Percentiles rank a stretch among this genome's conserved stretches.
Conservation (phyloP, 352 stramenopile genomes). For the Phytopythium litorale region DNA sequence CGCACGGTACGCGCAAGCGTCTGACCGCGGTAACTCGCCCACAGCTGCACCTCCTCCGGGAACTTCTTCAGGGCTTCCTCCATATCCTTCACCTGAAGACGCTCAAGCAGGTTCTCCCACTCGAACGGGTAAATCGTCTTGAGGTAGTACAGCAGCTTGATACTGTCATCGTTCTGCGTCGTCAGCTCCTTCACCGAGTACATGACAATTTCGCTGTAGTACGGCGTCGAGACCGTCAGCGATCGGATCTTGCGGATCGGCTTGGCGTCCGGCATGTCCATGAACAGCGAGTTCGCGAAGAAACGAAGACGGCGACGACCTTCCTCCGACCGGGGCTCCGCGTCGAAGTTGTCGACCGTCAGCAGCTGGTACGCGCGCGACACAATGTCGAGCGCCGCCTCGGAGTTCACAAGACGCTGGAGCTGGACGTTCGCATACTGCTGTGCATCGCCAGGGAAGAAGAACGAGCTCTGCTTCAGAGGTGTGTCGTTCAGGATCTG, state of each 20-base stretch:
- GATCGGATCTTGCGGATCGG: conserved; percentile 84
- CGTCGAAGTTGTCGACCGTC: conserved; percentile 87
- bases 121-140: conserved; percentile 87
- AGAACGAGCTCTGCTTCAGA: conserved; percentile 86
- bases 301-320: conserved; percentile 81
- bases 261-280: conserved; percentile 88
- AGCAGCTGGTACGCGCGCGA: conserved; percentile 83
- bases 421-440: conserved; percentile 81
- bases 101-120: conserved; percentile 83
- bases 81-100: conserved; percentile 75
- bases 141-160: conserved; percentile 96
- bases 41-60: conserved; percentile 77
- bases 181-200: conserved; percentile 89
- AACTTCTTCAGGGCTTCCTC: conserved; percentile 81
- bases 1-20: conserved; percentile 78
- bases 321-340: conserved; percentile 83
- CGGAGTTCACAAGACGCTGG: conserved; percentile 74
- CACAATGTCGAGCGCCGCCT: conserved; percentile 81
- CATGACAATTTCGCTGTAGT: conserved; percentile 90
- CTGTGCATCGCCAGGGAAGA: conserved; percentile 81
- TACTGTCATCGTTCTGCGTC: conserved; percentile 85
- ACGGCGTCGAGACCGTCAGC: conserved; percentile 80
- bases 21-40: conserved; percentile 83
- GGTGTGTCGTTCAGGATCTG: conserved; percentile 83
- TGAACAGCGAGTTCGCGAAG: conserved; percentile 88